Evolutionary conservation across 2,329 filamentous ascomycete species (phyloP), one percentile per base, ranked within the genome.

Genomic region (Fusarium dimerum): DNA sequence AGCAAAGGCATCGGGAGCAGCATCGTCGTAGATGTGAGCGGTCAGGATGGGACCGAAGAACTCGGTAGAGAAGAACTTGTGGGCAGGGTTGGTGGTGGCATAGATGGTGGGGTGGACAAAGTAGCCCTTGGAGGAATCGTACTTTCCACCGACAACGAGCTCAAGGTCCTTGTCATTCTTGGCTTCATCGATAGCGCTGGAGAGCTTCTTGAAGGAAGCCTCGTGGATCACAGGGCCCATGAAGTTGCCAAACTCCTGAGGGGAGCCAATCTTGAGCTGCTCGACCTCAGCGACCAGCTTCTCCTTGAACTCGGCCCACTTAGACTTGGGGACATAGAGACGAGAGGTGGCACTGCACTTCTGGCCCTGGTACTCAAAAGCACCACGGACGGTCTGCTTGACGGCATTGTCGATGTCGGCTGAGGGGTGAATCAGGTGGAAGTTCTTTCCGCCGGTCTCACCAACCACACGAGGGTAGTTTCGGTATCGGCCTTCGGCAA

Each of bases 371-470:
- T 86, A 96, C 72, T 96, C 92, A 67, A 95, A 96, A 3, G 91
- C 90, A 44, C 89, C 90, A 50, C 92, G 89, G 32, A 96, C 83
- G 6, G 90, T 94, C 71, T 95, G 88, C 60, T 89, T 80, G 34
- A 83, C 90, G 11, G 90, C 90, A 66, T 93, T 94, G 55, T 84
- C 77, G 45, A 94, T 74, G 63, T 95, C 88, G 39, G 91, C 91
- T 3, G 85, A 86, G 43, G 79, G 76, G 76, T 96, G 90, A 32
- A 96, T 73, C 47, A 96, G 74, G 72, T 95, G 91, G 80, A 92
- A 96, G 79, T 96, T 96, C 84, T 96, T 96, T 70, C 91, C 91
- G 54, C 91, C 90, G 29, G 91, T 96, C 79, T 96, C 91, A 55
- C 90, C 91, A 5, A 96, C 90, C 59, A 96, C 89, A 63, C 91